A percentile compares a stretch with the other conserved stretches of the same genome.
These are phyloP conservation scores for Hypoxylon fragiforme DNA, from an alignment of 495 filamentous ascomycete genomes.

Conservation along the genomic window DNA sequence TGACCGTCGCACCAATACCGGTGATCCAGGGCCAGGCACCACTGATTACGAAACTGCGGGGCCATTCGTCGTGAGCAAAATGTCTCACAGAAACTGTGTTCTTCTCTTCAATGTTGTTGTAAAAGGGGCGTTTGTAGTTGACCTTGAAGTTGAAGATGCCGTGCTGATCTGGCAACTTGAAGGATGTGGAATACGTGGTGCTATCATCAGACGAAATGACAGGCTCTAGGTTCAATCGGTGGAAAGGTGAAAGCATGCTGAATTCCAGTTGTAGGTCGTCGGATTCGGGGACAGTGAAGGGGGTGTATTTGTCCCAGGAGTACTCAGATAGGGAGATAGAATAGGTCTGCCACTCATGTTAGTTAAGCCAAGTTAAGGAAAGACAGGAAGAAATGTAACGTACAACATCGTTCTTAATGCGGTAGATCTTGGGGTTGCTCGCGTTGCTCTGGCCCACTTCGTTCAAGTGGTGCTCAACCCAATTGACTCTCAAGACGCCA, in stretches of 20 bases:
- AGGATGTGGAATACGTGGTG: constrained; percentile 72
- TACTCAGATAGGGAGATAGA: constrained; percentile 89
- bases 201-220: constrained; percentile 61
- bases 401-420: constrained; percentile 97
- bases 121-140: constrained; percentile 93
- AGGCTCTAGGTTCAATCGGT: constrained; percentile 77
- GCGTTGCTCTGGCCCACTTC: constrained; percentile 55
- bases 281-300: constrained; percentile 67
- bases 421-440: constrained; percentile 85
- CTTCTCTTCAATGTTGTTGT: constrained; percentile 91
- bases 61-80: constrained; percentile 96
- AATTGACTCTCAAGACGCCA: constrained; percentile 84
- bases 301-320: constrained; percentile 64
- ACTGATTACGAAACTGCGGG: constrained; percentile 84
- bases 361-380: constrained; percentile 2
- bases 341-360: constrained; percentile 64
- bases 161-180: constrained; percentile 91
- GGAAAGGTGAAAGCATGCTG: constrained; percentile 97
- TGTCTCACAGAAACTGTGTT: constrained; percentile 90
- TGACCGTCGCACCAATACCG: constrained; percentile 80
- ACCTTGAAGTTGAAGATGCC: constrained; percentile 96
- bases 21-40: constrained; percentile 96
- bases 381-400: constrained; percentile 40
- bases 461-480: constrained; percentile 77
- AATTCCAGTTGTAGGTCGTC: constrained; percentile 92